Evolutionary conservation across 768 basidiomycete species (phyloP).

Genomic region (Serendipita indica): DNA sequence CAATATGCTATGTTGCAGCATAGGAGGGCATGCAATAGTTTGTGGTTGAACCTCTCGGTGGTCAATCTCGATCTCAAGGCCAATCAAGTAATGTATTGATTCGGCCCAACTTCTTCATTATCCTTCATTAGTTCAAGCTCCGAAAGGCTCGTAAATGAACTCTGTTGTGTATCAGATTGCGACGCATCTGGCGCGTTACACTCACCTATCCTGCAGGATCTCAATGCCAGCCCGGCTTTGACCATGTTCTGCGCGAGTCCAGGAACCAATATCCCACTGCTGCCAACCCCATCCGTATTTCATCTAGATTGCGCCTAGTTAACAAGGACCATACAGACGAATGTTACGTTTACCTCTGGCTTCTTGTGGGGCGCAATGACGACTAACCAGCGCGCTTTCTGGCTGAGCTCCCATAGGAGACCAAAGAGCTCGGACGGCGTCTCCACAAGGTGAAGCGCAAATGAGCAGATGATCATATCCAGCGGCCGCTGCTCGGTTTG

Average conservation of each 20-base stretch:
- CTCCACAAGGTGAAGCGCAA: conserved; percentile 56
- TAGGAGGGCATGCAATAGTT: no score
- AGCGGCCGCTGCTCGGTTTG: conserved; percentile 19
- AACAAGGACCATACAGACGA: not conserved
- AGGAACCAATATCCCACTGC: conserved; percentile 41
- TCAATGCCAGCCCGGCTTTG: conserved; percentile 27
- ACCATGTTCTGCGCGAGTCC: conserved; percentile 23
- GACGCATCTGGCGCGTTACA: not conserved
- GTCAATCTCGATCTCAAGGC: no score
- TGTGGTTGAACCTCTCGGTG: no score
- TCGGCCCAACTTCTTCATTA: no score
- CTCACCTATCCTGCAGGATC: conserved; percentile 34
- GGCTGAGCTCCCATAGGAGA: conserved; percentile 48
- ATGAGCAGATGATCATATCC: conserved; percentile 59
- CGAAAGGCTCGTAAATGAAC: conserved; percentile 41
- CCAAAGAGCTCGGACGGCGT: conserved; percentile 47
- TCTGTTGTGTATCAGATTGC: conserved; percentile 18
- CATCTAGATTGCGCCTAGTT: conserved; percentile 27
- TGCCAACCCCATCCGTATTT: conserved; percentile 54
- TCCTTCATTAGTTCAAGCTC: conserved; percentile 25
- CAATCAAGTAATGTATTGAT: no score
- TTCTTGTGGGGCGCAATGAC: conserved; percentile 64
- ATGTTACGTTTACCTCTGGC: conserved; percentile 43
- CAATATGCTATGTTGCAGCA: no score
- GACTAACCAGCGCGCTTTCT: conserved; percentile 47